A percentile compares a stretch with the other conserved stretches of the same genome.
These are phyloP conservation scores for Gracilaria caudata DNA, from an alignment of 23 red algal species.

Conservation along the genomic window DNA sequence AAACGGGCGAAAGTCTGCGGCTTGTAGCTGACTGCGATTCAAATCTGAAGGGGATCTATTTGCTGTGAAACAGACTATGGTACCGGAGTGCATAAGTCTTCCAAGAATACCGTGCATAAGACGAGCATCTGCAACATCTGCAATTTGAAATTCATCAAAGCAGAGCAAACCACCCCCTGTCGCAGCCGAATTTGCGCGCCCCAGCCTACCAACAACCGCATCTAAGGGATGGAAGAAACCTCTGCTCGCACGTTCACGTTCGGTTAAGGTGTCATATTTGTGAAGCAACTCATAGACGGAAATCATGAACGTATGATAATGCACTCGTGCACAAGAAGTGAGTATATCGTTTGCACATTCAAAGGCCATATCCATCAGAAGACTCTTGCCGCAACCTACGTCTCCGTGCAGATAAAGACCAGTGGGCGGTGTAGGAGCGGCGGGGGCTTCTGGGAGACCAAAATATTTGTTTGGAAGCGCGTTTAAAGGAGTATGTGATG, in stretches of 20 bases:
- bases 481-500: slow-evolving; percentile 28
- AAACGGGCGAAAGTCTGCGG: slow-evolving; percentile 87
- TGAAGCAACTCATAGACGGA: slow-evolving; percentile 59
- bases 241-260: slow-evolving; percentile 32
- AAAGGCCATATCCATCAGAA: slow-evolving; percentile 86
- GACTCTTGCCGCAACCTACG: slow-evolving; percentile 85
- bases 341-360: slow-evolving; percentile 26
- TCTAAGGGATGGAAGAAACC: slow-evolving; percentile 49
- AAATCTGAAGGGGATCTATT: slow-evolving; percentile 87
- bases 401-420: slow-evolving; percentile 70
- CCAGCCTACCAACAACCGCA: slow-evolving; percentile 48
- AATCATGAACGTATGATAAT: slow-evolving; percentile 80
- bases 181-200: slow-evolving; percentile 37
- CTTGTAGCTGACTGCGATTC: slow-evolving; percentile 79
- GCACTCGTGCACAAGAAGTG: slow-evolving; percentile 34
- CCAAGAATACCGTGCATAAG: slow-evolving; percentile 82
- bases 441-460: slow-evolving; percentile 31
- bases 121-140: slow-evolving; percentile 92
- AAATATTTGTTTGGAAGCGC: slow-evolving; percentile 46
- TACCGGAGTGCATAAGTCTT: slow-evolving; percentile 75
- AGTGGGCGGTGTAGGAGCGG: slow-evolving; percentile 28
- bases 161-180: slow-evolving; percentile 80
- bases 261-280: slow-evolving; percentile 25
- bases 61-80: slow-evolving; percentile 83
- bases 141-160: slow-evolving; percentile 96